These are phyloP conservation scores for Cryphonectria japonica DNA, from an alignment of 2,329 filamentous ascomycete genomes.

Conservation along the genomic window DNA sequence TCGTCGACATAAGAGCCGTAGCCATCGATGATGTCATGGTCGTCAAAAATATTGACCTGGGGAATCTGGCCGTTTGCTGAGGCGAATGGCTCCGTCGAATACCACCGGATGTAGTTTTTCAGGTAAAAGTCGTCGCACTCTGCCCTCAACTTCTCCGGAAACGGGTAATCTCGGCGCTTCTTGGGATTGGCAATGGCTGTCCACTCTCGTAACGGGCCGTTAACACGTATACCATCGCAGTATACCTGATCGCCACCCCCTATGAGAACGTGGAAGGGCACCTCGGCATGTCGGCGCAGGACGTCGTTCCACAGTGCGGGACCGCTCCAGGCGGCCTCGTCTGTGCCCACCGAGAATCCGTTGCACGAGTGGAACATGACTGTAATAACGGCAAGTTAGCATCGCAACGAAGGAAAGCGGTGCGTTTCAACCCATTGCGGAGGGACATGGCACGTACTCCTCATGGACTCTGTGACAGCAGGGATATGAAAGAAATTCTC, in stretches of 20 bases:
- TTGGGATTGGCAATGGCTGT: slow-evolving; percentile 80
- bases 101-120: slow-evolving; percentile 86
- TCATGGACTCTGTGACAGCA: slow-evolving; percentile 83
- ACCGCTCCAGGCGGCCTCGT: slow-evolving; percentile 84
- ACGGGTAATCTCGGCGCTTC: slow-evolving; percentile 77
- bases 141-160: slow-evolving; percentile 76
- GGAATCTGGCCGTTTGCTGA: slow-evolving; percentile 88
- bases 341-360: slow-evolving; percentile 87
- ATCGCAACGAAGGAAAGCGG: background rate
- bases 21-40: slow-evolving; percentile 73
- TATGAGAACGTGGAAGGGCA: slow-evolving; percentile 94
- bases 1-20: slow-evolving; percentile 93
- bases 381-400: slow-evolving; percentile 9
- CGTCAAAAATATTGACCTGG: slow-evolving; percentile 97
- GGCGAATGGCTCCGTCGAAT: slow-evolving; percentile 81
- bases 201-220: slow-evolving; percentile 82
- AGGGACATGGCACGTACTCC: slow-evolving; percentile 70
- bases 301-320: slow-evolving; percentile 97
- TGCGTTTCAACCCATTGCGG: too few relatives aligned
- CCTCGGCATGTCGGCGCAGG: slow-evolving; percentile 74
- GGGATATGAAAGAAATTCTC: slow-evolving; percentile 84
- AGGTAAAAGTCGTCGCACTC: slow-evolving; percentile 91
- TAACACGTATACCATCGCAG: slow-evolving; percentile 88
- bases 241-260: slow-evolving; percentile 97
- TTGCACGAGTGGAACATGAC: slow-evolving; percentile 86